These are phyloP conservation scores for Russula foetens DNA, from an alignment of 768 basidiomycete genomes.

Conservation along the genomic window DNA sequence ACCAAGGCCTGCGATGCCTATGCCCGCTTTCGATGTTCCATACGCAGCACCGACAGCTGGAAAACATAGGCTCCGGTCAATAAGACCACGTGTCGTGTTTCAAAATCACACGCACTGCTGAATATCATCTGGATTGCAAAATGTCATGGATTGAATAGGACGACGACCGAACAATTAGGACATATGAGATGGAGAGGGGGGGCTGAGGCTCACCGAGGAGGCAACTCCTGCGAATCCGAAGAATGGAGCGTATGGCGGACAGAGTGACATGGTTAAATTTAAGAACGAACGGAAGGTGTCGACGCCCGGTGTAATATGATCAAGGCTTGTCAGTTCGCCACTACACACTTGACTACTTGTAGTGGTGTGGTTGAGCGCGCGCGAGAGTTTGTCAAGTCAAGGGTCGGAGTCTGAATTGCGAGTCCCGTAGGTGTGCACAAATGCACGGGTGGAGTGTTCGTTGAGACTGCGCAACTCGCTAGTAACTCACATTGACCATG, in stretches of 20 bases:
- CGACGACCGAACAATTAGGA: background rate
- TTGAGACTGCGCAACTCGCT: background rate
- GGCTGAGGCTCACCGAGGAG: constrained; percentile 56
- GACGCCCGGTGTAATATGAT: background rate
- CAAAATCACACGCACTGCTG: constrained; percentile 59
- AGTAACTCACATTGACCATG: constrained; percentile 36
- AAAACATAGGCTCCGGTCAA: background rate
- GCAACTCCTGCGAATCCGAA: constrained; percentile 97
- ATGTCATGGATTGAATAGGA: no score
- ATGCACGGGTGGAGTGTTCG: background rate
- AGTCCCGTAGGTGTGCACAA: no score
- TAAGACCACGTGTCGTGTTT: background rate
- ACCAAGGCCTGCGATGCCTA: constrained; percentile 93
- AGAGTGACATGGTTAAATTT: constrained; percentile 31
- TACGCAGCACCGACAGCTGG: constrained; percentile 90
- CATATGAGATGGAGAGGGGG: background rate
- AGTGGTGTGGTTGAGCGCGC: background rate
- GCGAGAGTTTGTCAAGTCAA: background rate
- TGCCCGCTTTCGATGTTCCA: constrained; percentile 94
- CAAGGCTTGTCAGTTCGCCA: no score
- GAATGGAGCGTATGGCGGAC: constrained; percentile 94
- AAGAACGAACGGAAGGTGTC: background rate
- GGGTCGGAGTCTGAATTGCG: constrained; percentile 18
- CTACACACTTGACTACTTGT: background rate
- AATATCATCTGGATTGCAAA: constrained; percentile 73